These are phyloP conservation scores for Phytophthora meadii DNA, from an alignment of 352 stramenopile genomes.

Conservation along the genomic window DNA sequence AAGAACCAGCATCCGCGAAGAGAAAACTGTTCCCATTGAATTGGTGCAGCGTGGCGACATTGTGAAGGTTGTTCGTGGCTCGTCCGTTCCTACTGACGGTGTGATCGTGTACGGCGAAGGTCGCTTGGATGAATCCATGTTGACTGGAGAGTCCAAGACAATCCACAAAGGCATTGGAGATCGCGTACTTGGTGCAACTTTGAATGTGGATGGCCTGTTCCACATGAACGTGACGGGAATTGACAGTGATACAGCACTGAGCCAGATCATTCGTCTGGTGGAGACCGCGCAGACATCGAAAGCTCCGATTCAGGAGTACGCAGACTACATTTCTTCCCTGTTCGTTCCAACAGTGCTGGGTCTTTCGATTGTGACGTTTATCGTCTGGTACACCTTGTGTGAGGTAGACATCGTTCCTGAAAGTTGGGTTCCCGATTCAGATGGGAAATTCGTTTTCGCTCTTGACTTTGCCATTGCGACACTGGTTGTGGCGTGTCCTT, in stretches of 20 bases:
- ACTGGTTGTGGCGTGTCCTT: conserved; percentile 98
- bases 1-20: conserved; percentile 51
- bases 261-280: conserved; percentile 98
- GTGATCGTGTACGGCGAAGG: conserved; percentile 90
- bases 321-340: conserved; percentile 93
- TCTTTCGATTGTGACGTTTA: conserved; percentile 93
- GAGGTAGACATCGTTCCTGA: conserved; percentile 57
- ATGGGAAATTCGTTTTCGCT: conserved; percentile 90
- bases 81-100: conserved; percentile 92
- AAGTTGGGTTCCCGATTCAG: conserved; percentile 64
- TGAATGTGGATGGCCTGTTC: conserved; percentile 92
- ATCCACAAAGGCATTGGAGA: conserved; percentile 90
- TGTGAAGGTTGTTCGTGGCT: conserved; percentile 92
- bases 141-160: conserved; percentile 94
- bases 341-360: conserved; percentile 95
- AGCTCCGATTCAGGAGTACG: conserved; percentile 97
- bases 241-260: conserved; percentile 91
- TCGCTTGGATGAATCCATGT: conserved; percentile 93
- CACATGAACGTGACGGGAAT: conserved; percentile 93
- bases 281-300: conserved; percentile 97
- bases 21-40: conserved; percentile 80
- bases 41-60: conserved; percentile 92
- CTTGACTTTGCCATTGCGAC: conserved; percentile 97
- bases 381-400: conserved; percentile 92
- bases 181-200: conserved; percentile 85